Evolutionary conservation across 768 basidiomycete genomes (phyloP), one percentile per base, ranked within the genome.

Genomic region (Kwoniella pini): DNA sequence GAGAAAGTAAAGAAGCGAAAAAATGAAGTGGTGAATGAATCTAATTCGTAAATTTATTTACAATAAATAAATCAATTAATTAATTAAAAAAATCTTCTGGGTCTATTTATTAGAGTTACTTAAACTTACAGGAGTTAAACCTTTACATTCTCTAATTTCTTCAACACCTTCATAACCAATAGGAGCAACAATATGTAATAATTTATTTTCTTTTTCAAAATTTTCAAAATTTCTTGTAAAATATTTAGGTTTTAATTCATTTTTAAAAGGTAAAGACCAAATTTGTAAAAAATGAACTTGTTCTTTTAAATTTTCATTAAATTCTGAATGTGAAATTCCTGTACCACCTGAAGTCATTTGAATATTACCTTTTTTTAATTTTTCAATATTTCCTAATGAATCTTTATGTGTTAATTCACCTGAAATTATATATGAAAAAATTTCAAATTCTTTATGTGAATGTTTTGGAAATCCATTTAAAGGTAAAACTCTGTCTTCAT

Each of bases 341-440:
- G 88, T 93, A 10, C 94, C 94, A 0, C 94, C 86, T 1, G 88
- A 91, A 1, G 93, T 93, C 80, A 96, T 85, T 77, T 97, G 94
- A 30, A 97, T 68, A 68, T 91, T 88, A 0, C 95, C 95, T 15
- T 91, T 86, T 75, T 87, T 86, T 74, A 97, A 84, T 59, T 93
- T 82, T 77, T 98, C 95, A 54, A 84, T 83, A 80, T 95, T 95
- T 38, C 88, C 87, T 88, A 96, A 90, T 4, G 87, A 90, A 79
- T 97, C 95, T 78, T 88, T 84, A 80, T 92, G 79, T 13, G 65
- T 67, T 15, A 79, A 70, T 51, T 77, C 68, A 49, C 78, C 26
- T n/a, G 31, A 6, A 2, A 48, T 46, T 56, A 94, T 81, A 74
- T 96, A 95, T 0, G 87, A 88, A 80, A 93, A 96, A 63, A 96